Evolutionary conservation across 768 basidiomycete species (phyloP), one percentile per base, ranked within the genome.

Genomic region (Leccinum uliginosum): DNA sequence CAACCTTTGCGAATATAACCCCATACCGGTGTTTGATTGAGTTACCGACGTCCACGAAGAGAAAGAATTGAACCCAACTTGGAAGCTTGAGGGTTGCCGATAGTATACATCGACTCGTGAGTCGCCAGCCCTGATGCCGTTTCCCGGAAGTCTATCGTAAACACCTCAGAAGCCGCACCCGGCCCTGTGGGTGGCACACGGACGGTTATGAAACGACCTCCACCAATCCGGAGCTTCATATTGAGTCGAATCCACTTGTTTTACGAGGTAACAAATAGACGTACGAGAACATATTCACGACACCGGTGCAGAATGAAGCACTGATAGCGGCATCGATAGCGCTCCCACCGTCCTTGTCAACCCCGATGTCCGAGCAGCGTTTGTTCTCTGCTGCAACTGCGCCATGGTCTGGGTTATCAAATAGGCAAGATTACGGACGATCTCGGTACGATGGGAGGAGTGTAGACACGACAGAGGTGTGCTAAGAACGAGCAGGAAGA

Each of bases 311-410:
- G 24, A 98, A 76, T 0, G 87, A 83, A 0, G 89, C 80, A 21
- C 85, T 82, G 53, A 98, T 84, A 0, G 85, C 88, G 0, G 96
- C 87, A 62, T 98, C 96, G 15, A 96, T 83, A 0, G 95, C 94
- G 65, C 90, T 95, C 17, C 96, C 96, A 26, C 93, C 94, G 8
- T 83, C 81, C 73, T 84, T 85, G 5, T 83, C 74, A 2, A 97
- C 83, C 3, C 95, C 96, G 49, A 97, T 85, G 44, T 89, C 73
- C 9, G 93, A 95, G 71, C 96, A 98, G 19, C 84, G 74, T 61
- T 82, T 79, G 71, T 94, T 93, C 75, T 98, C 95, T 26, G 87
- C 80, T 5, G 96, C 93, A 17, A 98, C 94, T 0, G 93, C 96
- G 5, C 91, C 96, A 60, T 87, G 74, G 30, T 78, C 75, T 0